Evolutionary conservation across 2,329 filamentous ascomycete species (phyloP), one percentile per base, ranked within the genome.

Genomic region (Ophiostoma sp.): DNA sequence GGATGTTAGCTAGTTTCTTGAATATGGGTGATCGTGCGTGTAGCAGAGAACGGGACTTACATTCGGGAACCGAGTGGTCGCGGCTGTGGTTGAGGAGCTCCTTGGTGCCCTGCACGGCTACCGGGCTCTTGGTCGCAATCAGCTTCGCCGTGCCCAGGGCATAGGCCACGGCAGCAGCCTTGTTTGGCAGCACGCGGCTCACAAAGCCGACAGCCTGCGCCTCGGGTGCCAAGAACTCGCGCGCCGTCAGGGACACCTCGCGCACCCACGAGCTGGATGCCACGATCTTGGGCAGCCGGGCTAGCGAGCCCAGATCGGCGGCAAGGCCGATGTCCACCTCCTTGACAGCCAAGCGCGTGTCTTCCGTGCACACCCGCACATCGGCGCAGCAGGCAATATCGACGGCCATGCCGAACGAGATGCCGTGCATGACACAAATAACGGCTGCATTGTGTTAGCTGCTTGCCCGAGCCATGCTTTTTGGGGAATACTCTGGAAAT

Each of bases 61-160:
- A 92, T 73, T 96, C 92, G 63, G 85, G 85, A 41, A 96, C 86
- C 2, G 84, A 82, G 76, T 93, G 87, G 77, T 96, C 93, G 74
- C 91, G 84, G 45, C 89, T 90, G 75, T 89, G 92, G 77, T 95
- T 93, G 75, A 97, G 76, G 71, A 96, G 79, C 79, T 95, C 90
- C 81, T 97, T 97, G 8, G 93, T 96, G 5, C 91, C 89, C 80
- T 92, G 87, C 72, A 94, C 90, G 1, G 92, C 93, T 36, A 98
- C 88, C 0, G 94, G 94, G 75, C 91, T 95, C 84, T 97, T 97
- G 18, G 77, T 81, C 41, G 91, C 90, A 69, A 97, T 85, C 74
- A 87, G 74, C 11, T 75, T 78, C 0, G 89, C 92, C 74, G 91
- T 75, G 71, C 85, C 81, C 70, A 93, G 64, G 0, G 84, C 92